These are phyloP conservation scores for Fusarium sp. DNA, from an alignment of 2,329 filamentous ascomycete genomes.

Conservation along the genomic window DNA sequence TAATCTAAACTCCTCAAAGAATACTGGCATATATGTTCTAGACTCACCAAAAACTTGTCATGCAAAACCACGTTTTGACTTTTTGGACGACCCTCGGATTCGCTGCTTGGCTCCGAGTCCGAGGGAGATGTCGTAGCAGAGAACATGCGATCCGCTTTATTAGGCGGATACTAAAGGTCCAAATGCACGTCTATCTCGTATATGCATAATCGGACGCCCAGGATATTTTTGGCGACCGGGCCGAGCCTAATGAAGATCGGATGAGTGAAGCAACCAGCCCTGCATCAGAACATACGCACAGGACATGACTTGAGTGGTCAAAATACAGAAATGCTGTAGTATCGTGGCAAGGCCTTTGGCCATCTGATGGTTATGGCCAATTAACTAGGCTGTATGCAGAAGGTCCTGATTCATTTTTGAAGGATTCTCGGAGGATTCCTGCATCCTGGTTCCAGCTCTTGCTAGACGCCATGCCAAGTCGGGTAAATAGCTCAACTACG, in stretches of 20 bases:
- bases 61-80: neutral
- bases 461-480: neutral
- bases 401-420: neutral
- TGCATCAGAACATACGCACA: neutral
- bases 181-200: neutral
- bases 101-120: neutral
- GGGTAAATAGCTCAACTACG: neutral
- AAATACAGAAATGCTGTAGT: neutral
- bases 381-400: neutral
- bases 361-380: neutral
- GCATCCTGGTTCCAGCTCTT: neutral
- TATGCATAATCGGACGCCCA: neutral
- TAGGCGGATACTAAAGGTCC: neutral
- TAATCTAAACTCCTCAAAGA: neutral
- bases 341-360: neutral
- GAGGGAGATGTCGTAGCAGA: fast-evolving
- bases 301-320: neutral
- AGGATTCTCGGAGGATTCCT: neutral
- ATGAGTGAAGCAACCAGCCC: neutral
- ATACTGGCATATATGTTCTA: neutral
- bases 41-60: neutral
- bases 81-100: neutral
- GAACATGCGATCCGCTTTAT: neutral
- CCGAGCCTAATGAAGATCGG: neutral
- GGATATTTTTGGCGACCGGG: neutral